Percentiles rank a stretch among this genome's conserved stretches.
phyloP scores from a whole-genome alignment of 148 eudicot genomes.

The Rhododendron ovatum region DNA sequence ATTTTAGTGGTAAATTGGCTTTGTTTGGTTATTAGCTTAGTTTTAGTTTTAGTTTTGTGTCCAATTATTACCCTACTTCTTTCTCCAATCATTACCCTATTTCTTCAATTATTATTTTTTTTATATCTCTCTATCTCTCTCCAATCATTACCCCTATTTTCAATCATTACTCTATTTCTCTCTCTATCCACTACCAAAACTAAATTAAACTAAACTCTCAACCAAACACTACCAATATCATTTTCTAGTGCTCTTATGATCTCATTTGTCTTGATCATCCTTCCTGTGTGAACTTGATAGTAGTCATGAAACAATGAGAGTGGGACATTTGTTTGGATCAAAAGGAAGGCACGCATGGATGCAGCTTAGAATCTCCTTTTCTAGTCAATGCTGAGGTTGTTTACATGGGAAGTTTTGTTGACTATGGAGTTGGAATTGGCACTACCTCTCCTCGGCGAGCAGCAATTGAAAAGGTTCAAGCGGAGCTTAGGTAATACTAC shows the following conservation, averaged over 20 bases:
- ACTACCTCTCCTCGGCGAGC: conserved; percentile 65
- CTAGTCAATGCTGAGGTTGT: conserved; percentile 90
- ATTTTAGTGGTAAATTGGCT: neutral
- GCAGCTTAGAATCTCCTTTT: conserved; percentile 50
- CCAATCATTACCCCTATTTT: too few relatives aligned
- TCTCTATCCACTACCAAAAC: too few relatives aligned
- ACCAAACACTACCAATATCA: too few relatives aligned
- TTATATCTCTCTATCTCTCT: too few relatives aligned
- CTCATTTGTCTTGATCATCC: neutral
- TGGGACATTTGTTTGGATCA: conserved; percentile 35
- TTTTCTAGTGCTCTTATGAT: neutral
- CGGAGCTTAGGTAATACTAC: conserved; percentile 65
- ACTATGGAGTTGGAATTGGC: conserved; percentile 67
- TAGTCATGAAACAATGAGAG: conserved; percentile 39
- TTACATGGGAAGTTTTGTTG: conserved; percentile 98
- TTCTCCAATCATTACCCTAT: too few relatives aligned
- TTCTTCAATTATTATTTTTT: too few relatives aligned
- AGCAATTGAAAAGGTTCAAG: conserved; percentile 86
- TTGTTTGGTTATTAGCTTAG: too few relatives aligned
- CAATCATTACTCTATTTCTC: too few relatives aligned
- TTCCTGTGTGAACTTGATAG: conserved; percentile 16
- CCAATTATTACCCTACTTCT: too few relatives aligned
- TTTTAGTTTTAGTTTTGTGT: too few relatives aligned
- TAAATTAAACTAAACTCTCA: too few relatives aligned
- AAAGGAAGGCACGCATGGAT: conserved; percentile 76